These are phyloP conservation scores for Hondaea fermentalgiana DNA, from an alignment of 108 stramenopile genomes.

Conservation along the genomic window DNA sequence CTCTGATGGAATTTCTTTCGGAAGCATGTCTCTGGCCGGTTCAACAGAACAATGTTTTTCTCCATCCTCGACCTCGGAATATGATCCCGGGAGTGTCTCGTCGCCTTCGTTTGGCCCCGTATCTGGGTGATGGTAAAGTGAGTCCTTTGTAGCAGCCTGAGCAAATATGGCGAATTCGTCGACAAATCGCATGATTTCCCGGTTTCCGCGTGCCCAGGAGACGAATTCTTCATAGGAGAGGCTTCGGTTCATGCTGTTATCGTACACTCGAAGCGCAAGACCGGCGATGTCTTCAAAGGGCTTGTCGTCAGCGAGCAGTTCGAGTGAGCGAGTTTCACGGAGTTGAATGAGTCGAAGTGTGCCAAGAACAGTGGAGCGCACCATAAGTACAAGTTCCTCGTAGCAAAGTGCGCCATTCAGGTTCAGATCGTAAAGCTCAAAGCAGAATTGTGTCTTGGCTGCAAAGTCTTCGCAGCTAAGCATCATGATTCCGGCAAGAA, in stretches of 20 bases:
- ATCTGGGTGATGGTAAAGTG: not conserved
- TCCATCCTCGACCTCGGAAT: no score
- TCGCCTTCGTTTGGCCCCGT: no score
- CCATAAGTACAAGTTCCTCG: not conserved
- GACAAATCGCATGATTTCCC: not conserved
- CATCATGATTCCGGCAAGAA: not conserved
- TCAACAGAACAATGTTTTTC: no score
- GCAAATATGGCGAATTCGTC: not conserved
- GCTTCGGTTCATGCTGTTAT: not conserved
- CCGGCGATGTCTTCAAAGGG: not conserved
- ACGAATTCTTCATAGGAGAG: not conserved
- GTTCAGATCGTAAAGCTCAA: conserved; percentile 2
- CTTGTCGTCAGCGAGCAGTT: not conserved
- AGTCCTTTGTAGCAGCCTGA: not conserved
- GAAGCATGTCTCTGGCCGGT: no score
- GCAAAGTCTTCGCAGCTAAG: not conserved
- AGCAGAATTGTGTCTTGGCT: conserved; percentile 6
- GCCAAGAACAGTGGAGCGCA: not conserved
- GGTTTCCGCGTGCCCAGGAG: not conserved
- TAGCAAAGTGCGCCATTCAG: not conserved
- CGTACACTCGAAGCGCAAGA: not conserved
- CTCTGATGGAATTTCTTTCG: no score
- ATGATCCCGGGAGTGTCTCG: no score
- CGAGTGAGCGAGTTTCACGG: not conserved
- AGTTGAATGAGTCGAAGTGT: not conserved